phyloP scores from a whole-genome alignment of 306 rosid genomes.

The Ziziphus jujuba region DNA sequence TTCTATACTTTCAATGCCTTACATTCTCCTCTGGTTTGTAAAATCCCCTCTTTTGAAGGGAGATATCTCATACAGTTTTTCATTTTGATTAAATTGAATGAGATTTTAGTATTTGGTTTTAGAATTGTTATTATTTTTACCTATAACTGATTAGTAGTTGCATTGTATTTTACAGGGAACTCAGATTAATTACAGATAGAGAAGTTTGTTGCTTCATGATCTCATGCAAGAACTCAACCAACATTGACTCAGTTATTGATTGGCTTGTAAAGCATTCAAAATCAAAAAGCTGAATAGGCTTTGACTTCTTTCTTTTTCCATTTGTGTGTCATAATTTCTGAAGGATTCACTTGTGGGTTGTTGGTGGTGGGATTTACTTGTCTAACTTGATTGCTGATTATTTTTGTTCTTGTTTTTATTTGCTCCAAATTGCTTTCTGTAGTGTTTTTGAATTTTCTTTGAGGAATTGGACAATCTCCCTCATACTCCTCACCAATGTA shows the following conservation, averaged over 20 bases:
- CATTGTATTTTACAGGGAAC: slow-evolving; percentile 60
- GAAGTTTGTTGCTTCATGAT: slow-evolving; percentile 97
- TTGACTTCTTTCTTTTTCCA: slow-evolving; percentile 24
- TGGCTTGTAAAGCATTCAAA: slow-evolving; percentile 98
- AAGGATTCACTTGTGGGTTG: slow-evolving; percentile 38
- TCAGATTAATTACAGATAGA: slow-evolving; percentile 71
- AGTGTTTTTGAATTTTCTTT: too few species aligned
- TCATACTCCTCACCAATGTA: too few species aligned
- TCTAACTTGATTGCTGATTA: slow-evolving; percentile 47
- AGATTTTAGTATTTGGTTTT: background rate
- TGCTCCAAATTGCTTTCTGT: background rate
- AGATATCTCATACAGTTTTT: background rate
- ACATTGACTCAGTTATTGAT: slow-evolving; percentile 81
- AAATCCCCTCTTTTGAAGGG: background rate
- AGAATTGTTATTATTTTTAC: background rate
- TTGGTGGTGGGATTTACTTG: slow-evolving; percentile 43
- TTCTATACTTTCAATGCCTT: background rate
- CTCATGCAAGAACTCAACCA: slow-evolving; percentile 94
- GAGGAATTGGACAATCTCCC: too few species aligned
- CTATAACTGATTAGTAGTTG: slow-evolving; percentile 8
- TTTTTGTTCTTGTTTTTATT: slow-evolving; percentile 18
- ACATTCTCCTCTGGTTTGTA: too few species aligned
- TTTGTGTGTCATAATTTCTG: slow-evolving; percentile 40
- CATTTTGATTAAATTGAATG: background rate
- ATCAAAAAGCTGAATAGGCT: slow-evolving; percentile 64